phyloP scores from a whole-genome alignment of 108 stramenopile species.

The Cyclotella kingstonii region DNA sequence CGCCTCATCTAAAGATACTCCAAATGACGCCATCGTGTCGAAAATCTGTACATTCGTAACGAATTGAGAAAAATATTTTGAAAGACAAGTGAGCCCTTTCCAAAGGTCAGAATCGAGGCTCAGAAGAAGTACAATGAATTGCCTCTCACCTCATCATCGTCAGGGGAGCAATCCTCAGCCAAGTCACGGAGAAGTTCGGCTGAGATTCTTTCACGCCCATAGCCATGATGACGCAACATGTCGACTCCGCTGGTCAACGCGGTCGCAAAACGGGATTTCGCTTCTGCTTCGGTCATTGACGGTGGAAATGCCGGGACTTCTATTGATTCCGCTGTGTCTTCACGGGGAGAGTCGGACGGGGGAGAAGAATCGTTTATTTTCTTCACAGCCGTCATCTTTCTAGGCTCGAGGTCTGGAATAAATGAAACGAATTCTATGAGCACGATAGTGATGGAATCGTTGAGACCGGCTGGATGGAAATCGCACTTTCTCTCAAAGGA shows the following conservation, averaged over 20 bases:
- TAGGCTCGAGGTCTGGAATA: too few species aligned
- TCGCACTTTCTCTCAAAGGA: too few species aligned
- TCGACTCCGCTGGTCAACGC: slow-evolving; percentile 50
- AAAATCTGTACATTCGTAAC: slow-evolving; percentile 44
- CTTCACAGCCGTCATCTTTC: too few species aligned
- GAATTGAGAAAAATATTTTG: background rate
- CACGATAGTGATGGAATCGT: too few species aligned
- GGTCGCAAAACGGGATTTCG: slow-evolving; percentile 42
- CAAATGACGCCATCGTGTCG: slow-evolving; percentile 49
- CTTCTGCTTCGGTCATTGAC: slow-evolving; percentile 36
- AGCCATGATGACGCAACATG: slow-evolving; percentile 45
- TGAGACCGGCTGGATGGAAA: too few species aligned
- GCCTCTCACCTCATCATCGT: slow-evolving; percentile 62
- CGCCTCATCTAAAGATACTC: slow-evolving; percentile 60
- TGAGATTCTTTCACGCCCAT: slow-evolving; percentile 58
- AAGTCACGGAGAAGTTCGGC: slow-evolving; percentile 46
- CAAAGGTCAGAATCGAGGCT: background rate
- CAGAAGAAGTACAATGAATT: background rate
- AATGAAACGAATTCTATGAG: too few species aligned
- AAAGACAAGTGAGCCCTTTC: background rate
- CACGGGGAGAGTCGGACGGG: background rate
- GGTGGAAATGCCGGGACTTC: slow-evolving; percentile 11
- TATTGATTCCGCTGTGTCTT: background rate
- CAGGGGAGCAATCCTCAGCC: slow-evolving; percentile 46
- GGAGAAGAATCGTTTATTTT: background rate